Base-by-base conservation (phyloP, 345 rosid genomes). In the Rhodamnia rubescens region DNA sequence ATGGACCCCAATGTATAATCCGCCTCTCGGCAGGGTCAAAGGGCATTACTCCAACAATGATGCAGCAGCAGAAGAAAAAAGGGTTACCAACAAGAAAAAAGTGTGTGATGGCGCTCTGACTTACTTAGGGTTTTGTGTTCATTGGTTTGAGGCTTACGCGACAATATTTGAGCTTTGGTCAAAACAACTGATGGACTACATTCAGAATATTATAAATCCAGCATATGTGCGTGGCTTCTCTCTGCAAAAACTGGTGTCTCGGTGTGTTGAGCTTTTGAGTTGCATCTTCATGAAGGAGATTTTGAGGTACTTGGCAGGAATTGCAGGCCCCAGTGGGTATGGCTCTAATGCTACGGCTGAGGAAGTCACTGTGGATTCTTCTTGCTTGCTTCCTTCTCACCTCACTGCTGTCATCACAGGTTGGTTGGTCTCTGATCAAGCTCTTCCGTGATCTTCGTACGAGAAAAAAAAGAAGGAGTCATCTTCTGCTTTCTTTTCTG, bases 271-370 rank as follows among this genome's bases (percentile, higher is more conserved):
- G 74, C 81, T 84, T 82, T 86, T 78, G 55, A 85, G 86, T 85
- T 78, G 47, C 87, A n/a, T 32, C 57, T 59, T 74, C 84, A 97
- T 97, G 99, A 97, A 95, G 91, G 96, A 90, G 87, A 91, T 97
- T 47, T 84, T 94, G 26, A 92, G 87, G 85, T 97, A 97, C 90
- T 89, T 97, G 29, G 97, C 98, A 59, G 98, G 98, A 82, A 92
- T 94, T 87, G 96, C 97, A 53, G 99, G 98, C n/a, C 95, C 99
- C 22, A 97, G 97, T 85, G 99, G 98, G 56, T 95, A 90, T 92
- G 98, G 99, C 90, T 97, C 99, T 20, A 95, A 91, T 74, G 90
- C 99, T 36, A 95, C 98, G 14, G 98, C 99, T 83, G 96, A 95
- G 55, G 94, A 93, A 91, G 98, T 95, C 85, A 91, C 95, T 42